Evolutionary conservation across 23 red algal species (phyloP), one percentile per base, ranked within the genome.

Genomic region (Agarophyton chilense): DNA sequence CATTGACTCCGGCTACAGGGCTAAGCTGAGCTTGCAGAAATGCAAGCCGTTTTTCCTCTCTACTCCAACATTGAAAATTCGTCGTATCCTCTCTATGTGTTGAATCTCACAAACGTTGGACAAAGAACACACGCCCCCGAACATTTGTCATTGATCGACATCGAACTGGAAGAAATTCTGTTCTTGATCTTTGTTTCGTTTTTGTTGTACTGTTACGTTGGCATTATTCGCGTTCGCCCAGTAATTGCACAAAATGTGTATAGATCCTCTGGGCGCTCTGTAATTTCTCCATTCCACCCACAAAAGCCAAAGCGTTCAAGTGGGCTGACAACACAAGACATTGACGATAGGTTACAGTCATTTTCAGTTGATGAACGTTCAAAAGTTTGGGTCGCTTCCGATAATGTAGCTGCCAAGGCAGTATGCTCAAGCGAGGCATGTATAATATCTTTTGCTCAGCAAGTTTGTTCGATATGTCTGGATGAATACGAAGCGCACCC

Each of bases 171-270:
- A 11, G 82, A 86, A 35, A 25, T 73, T 28, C 18, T 73, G 40
- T 86, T 73, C 25, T 33, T 86, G 26, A 35, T 72, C 7, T 54
- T 86, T 22, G 61, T 41, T 24, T 34, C 49, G 14, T 50, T 66
- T 45, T 19, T 86, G 43, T 19, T 86, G 4, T 86, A 86, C 41
- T 86, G 82, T 28, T 86, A 86, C 64, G 18, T 86, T 31, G 39
- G 82, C 14, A 47, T 86, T 17, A 51, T 84, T 49, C 60, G 80
- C 5, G 33, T 65, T 51, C 55, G 61, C 19, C 64, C 64, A 5
- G 16, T 40, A 26, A 70, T 70, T 42, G 7, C 64, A 1, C 64
- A 14, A 36, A 18, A 42, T 14, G 10, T 18, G 10, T 70, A 70
- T 14, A 36, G 38, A 26, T 7, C 34, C 34, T 70, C 64, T 21